Percentiles rank a stretch among this genome's conserved stretches.
Evolutionary conservation across 2,329 filamentous ascomycete genomes (phyloP).

Genomic region (Trichoderma endophyticum): DNA sequence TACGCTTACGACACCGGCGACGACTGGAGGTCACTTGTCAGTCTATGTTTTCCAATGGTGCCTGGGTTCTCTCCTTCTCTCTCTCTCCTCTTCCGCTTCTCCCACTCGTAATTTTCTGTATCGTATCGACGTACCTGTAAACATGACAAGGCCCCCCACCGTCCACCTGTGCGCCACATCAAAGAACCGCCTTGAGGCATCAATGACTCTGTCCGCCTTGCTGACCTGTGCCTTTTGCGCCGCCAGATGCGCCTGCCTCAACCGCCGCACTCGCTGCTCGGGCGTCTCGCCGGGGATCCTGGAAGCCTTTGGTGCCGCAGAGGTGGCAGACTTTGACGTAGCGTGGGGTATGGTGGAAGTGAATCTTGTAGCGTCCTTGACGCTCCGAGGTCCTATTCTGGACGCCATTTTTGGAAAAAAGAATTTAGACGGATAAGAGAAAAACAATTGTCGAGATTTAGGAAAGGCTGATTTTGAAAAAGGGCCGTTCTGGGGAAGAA

Average conservation of each 20-base stretch:
- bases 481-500: not conserved
- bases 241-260: slow-evolving; percentile 66
- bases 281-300: slow-evolving; percentile 55
- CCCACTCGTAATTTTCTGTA: not conserved
- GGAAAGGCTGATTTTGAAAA: not conserved
- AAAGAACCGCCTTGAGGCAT: slow-evolving; percentile 47
- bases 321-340: slow-evolving; percentile 54
- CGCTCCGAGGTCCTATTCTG: slow-evolving; percentile 59
- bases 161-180: slow-evolving; percentile 56
- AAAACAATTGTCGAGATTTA: not conserved
- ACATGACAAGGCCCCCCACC: slow-evolving; percentile 52
- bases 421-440: not conserved
- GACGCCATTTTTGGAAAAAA: slow-evolving; percentile 35
- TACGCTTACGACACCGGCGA: slow-evolving; percentile 53
- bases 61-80: not conserved
- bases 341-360: slow-evolving; percentile 58
- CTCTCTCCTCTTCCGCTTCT: not conserved
- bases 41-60: not conserved
- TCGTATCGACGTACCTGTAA: slow-evolving; percentile 46
- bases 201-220: slow-evolving; percentile 49
- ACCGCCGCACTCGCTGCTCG: slow-evolving; percentile 64
- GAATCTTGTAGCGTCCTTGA: slow-evolving; percentile 75
- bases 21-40: slow-evolving; percentile 35
- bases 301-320: slow-evolving; percentile 26
- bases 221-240: slow-evolving; percentile 59